These are phyloP conservation scores for Fusarium nurragi DNA, from an alignment of 2,329 filamentous ascomycete species.

Conservation along the genomic window DNA sequence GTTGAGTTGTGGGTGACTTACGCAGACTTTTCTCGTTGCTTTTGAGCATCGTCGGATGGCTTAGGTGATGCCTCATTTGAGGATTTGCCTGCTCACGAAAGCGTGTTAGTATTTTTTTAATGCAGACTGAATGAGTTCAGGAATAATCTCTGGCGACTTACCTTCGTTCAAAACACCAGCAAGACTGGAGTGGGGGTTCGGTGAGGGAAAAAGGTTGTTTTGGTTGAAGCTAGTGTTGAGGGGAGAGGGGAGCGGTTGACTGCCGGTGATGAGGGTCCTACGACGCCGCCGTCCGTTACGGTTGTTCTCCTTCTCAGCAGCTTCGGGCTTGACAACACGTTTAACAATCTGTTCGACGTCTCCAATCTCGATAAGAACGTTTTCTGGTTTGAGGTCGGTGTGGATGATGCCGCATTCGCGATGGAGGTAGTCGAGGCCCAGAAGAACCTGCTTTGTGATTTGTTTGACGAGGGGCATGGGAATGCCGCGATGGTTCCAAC, in stretches of 20 bases:
- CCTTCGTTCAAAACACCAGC: conserved; percentile 86
- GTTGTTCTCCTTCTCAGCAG: conserved; percentile 82
- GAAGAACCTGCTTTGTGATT: conserved; percentile 96
- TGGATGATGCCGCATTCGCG: conserved; percentile 99
- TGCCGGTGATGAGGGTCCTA: conserved; percentile 94
- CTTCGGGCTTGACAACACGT: conserved; percentile 88
- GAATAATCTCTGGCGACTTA: conserved; percentile 52
- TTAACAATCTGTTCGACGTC: conserved; percentile 99
- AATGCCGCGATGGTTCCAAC: conserved; percentile 97
- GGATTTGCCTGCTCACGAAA: conserved; percentile 45
- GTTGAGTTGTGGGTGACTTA: conserved; percentile 58
- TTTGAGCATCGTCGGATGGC: conserved; percentile 72
- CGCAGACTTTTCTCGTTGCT: conserved; percentile 92
- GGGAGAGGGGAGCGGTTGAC: conserved; percentile 93
- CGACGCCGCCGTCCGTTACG: conserved; percentile 89
- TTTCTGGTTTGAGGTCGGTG: conserved; percentile 96
- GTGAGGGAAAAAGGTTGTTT: conserved; percentile 72
- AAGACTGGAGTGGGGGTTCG: conserved; percentile 77
- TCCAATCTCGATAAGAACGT: conserved; percentile 97
- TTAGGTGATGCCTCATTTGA: conserved; percentile 59
- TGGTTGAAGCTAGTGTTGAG: conserved; percentile 91
- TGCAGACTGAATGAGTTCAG: background rate
- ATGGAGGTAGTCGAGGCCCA: conserved; percentile 95
- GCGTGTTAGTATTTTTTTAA: conserved; percentile 19
- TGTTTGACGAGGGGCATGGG: conserved; percentile 97